Evolutionary conservation across 2,329 filamentous ascomycete species (phyloP), one percentile per base, ranked within the genome.

Genomic region (Diplodia intermedia): DNA sequence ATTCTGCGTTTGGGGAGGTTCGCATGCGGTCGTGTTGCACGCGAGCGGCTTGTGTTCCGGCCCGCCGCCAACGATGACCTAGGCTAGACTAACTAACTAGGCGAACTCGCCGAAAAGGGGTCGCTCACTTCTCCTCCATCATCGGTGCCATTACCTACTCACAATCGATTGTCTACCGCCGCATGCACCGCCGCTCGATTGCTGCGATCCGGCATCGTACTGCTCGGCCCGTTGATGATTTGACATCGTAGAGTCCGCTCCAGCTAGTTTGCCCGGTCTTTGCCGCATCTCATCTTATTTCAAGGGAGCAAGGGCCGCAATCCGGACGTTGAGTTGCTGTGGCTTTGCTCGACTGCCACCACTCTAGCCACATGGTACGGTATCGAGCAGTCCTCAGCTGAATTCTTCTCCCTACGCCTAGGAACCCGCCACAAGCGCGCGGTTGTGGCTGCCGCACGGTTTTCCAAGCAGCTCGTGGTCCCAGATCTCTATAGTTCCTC

Each of bases 251-350:
- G 7, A 26, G 14, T 23, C 15, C 0, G 4, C 33, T 31, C 38
- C 14, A 38, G n/a, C 36, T 60, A 60, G 56, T 29, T n/a, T 29
- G 43, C 31, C 33, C 56, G 56, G 56, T 29, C 26, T 15, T 60
- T 26, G 56, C 56, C 56, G 56, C 11, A 11, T 47, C 33, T 60
- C 56, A 60, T 47, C 23, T 60, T 15, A 15, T 57, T 29, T 7
- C 8, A 8, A 20, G 26, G 12, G 36, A 43, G 36, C 55, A 43
- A 40, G 55, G 33, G 33, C 55, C 36, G 15, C 50, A 23, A 9
- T 26, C 50, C 14, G 50, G 18, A 31, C 50, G 23, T 53, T 53
- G 23, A 3, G 50, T 53, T 26, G 55, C 23, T 40, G 55, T 40
- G 55, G 55, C 55, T 43, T 57, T 47, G 7, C 20, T 36, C 55